These are phyloP conservation scores for Suhomyces wounanorum DNA, from an alignment of 1,139 yeast species.

Conservation along the genomic window DNA sequence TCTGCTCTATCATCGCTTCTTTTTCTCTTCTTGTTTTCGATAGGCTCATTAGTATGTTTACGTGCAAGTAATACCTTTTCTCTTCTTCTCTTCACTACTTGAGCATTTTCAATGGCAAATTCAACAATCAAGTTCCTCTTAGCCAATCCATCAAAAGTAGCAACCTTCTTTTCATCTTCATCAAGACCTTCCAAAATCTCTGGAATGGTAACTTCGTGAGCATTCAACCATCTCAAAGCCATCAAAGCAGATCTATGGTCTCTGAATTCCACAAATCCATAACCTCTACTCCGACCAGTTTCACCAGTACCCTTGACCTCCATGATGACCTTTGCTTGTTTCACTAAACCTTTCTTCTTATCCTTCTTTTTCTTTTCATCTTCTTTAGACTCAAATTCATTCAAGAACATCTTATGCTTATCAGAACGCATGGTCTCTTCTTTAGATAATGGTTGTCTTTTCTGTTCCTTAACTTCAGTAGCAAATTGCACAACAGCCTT, in stretches of 20 bases:
- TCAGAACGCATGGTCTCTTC: constrained; percentile 86
- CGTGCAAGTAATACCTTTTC: constrained; percentile 61
- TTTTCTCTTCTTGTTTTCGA: constrained; percentile 23
- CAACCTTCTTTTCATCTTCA: constrained; percentile 64
- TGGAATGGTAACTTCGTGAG: constrained; percentile 73
- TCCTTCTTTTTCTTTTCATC: constrained; percentile 59
- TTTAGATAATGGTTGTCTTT: constrained; percentile 82
- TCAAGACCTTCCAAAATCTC: constrained; percentile 73
- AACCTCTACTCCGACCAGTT: constrained; percentile 91
- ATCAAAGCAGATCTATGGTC: constrained; percentile 92
- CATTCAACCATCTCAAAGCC: constrained; percentile 97
- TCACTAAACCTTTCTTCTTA: constrained; percentile 84
- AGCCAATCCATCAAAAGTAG: constrained; percentile 53
- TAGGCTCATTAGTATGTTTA: constrained; percentile 24
- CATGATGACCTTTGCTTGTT: constrained; percentile 88
- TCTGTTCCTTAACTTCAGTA: constrained; percentile 74
- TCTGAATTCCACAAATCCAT: constrained; percentile 87
- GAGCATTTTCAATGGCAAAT: constrained; percentile 94
- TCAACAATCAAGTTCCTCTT: constrained; percentile 87
- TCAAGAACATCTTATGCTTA: constrained; percentile 53
- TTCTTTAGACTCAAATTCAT: constrained; percentile 27
- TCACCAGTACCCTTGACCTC: constrained; percentile 90
- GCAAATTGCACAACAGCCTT: constrained; percentile 96
- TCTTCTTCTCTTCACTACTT: constrained; percentile 85
- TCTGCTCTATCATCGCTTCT: constrained; percentile 25